A percentile compares a stretch with the other conserved stretches of the same genome.
phyloP scores from a whole-genome alignment of 1,284 basidiomycete genomes.

The Ganoderma meredithae region DNA sequence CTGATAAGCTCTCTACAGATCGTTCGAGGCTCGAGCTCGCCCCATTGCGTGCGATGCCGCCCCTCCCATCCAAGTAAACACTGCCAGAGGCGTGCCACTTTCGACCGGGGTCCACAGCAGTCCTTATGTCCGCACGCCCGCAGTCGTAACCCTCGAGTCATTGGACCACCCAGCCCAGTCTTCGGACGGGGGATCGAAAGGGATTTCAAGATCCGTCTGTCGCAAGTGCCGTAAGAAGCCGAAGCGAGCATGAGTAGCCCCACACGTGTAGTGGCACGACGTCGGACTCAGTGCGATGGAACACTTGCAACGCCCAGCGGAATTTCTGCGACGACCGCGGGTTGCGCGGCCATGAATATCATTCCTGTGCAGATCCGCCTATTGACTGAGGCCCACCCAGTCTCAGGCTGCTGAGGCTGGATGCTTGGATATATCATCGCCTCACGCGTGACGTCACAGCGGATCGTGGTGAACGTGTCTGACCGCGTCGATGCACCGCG shows the following conservation, averaged over 20 bases:
- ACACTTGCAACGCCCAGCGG: conserved; percentile 2
- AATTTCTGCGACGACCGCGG: conserved; percentile 15
- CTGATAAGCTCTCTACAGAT: background rate
- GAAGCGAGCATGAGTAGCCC: conserved; percentile 3
- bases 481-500: conserved; percentile 23
- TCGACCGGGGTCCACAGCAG: background rate
- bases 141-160: conserved; percentile 3
- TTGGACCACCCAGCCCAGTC: background rate
- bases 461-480: conserved; percentile 14
- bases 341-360: conserved; percentile 1
- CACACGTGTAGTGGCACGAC: conserved; percentile 7
- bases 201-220: conserved; percentile 3
- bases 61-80: background rate
- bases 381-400: conserved; percentile 2
- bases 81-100: background rate
- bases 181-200: conserved; percentile 6
- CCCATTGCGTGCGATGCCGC: background rate
- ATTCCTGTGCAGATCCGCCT: conserved; percentile 5
- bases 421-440: background rate
- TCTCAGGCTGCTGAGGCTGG: background rate
- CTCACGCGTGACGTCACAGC: conserved; percentile 19
- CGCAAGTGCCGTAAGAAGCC: background rate
- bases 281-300: background rate
- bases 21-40: background rate
- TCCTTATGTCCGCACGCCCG: conserved; percentile 3